Base-by-base conservation (phyloP, 805 yeast species). In the Torulaspora gathmanii region DNA sequence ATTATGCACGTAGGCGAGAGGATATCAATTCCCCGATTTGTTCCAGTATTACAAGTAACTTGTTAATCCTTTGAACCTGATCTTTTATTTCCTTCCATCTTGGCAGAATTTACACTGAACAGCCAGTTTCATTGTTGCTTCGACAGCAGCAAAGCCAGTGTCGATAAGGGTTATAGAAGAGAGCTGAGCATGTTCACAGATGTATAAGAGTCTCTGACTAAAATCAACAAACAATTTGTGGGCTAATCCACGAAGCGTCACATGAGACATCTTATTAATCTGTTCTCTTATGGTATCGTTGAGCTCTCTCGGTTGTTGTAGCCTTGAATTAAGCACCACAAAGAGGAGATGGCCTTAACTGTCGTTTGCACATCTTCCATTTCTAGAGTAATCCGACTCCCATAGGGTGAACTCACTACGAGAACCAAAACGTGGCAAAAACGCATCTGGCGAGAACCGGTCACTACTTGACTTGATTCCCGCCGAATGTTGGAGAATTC, bases 121-220 rank as follows among this genome's bases (percentile, higher is more conserved):
- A 25, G 70, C 66, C 58, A 69, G 53, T 42, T 70, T 70, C 56
- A 70, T 55, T 1, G 70, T 67, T 28, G 67, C 68, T 48, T 70
- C 73, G 17, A 70, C 70, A 7, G 70, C 67, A 11, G 67, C 69
- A 16, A 62, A 59, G 12, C 62, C 62, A 27, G 61, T 54, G 42
- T 58, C 64, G 5, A 61, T 60, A 20, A 58, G 44, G 37, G 58
- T 58, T 20, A 55, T 50, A 19, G 50, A 46, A 7, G 53, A 49
- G 12, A 59, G 45, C 17, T 51, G 31, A 2, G 38, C 41, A 33
- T 50, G 53, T 39, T 70, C 68, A 16, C 65, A 58, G 37, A 69
- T 26, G 12, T 59, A 48, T 8, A 70, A 37, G 3, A 70, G 57
- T 42, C 62, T 63, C 33, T 61, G 60, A 26, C 48, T 64, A 50